Base-by-base conservation (phyloP, 164 flowering plant species). In the Tetrastigma voinierianum region DNA sequence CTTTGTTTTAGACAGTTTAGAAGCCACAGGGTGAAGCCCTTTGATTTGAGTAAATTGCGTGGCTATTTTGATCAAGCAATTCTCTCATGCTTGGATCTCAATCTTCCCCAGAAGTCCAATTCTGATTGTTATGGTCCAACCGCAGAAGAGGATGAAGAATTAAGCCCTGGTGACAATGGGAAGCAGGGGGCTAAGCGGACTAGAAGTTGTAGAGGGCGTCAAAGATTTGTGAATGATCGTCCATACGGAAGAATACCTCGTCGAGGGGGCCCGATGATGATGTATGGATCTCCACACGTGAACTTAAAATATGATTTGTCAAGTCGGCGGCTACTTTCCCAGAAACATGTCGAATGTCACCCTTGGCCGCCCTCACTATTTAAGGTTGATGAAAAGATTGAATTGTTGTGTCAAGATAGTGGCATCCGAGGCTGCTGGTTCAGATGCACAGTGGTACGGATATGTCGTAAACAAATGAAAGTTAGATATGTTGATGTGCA, bases 371-470 rank as follows among this genome's bases (percentile, higher is more conserved):
- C 66, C 25, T 68, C 72, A 48, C 43, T 49, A 32, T 85, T 83
- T 64, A 83, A 76, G 67, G 81, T 81, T 58, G 78, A 80, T 68
- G 92, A 82, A 21, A 86, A 87, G 76, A 76, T 92, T 70, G 98
- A 92, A 78, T 55, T 89, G 56, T 78, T 95, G 19, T 86, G 87
- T 80, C 96, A 89, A 76, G 98, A 95, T 71, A 92, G 96, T 77
- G 97, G 97, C 18, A 83, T 90, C 62, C 76, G 91, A 70, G 96
- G 97, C 46, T 95, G 98, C 78, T 92, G 97, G 97, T 92, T 87
- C 71, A 86, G 89, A 70, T 90, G 97, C 78, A 86, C 83, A 14
- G 72, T 95, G 65, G 68, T 92, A 74, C 70, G 73, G 59, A 70
- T 80, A 15, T 77, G 85, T 43, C 61, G 74, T 69, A 90, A 86